These are phyloP conservation scores for Backusella tarrabulga DNA, from an alignment of 192 early-diverging fungal genomes.

Conservation along the genomic window DNA sequence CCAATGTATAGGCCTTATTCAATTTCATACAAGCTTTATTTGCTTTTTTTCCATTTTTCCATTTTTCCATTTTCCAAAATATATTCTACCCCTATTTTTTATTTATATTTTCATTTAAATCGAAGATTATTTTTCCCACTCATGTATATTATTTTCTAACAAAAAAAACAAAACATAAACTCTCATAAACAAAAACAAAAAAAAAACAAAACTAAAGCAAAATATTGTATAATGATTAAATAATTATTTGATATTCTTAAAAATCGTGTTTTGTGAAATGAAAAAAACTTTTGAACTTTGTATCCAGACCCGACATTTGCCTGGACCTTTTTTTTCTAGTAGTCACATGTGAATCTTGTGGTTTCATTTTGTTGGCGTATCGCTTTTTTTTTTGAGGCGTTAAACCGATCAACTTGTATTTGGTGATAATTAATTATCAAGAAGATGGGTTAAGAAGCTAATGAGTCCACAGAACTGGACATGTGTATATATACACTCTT, in stretches of 20 bases:
- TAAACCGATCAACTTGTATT: background rate
- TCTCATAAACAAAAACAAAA: background rate
- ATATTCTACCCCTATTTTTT: background rate
- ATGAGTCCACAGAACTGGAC: background rate
- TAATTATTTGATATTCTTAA: background rate
- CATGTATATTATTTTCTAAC: background rate
- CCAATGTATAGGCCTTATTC: background rate
- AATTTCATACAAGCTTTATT: background rate
- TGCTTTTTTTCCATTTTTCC: constrained; percentile 1
- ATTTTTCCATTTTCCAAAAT: background rate
- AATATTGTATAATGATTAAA: background rate
- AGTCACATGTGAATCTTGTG: constrained; percentile 1
- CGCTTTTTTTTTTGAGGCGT: background rate
- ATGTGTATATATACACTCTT: background rate
- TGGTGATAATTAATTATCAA: background rate
- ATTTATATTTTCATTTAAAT: background rate
- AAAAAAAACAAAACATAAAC: background rate
- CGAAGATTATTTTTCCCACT: background rate
- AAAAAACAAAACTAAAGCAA: background rate
- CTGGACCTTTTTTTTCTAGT: background rate
- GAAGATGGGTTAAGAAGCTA: background rate
- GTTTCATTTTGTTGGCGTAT: background rate
- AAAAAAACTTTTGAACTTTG: background rate
- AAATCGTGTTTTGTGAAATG: background rate
- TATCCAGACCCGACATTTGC: background rate